Evolutionary conservation across 805 yeast genomes (phyloP).

Genomic region (Yarrowia sp.): DNA sequence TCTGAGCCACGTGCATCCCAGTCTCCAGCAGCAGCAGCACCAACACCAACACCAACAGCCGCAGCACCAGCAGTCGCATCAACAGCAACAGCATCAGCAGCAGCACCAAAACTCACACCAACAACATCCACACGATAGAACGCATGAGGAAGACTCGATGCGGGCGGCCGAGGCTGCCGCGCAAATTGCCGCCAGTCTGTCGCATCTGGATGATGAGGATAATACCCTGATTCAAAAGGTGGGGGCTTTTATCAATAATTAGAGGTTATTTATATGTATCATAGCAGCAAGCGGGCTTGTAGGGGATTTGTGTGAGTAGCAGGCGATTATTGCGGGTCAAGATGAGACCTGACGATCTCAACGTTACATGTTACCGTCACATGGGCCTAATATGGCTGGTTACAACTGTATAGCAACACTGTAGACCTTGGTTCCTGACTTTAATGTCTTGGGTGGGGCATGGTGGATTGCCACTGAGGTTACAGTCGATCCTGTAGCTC

Average conservation of each 20-base stretch:
- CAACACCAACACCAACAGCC: not conserved
- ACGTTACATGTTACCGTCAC: too few relatives aligned
- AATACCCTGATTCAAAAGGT: slow-evolving; percentile 35
- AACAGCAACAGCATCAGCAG: not conserved
- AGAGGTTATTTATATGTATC: slow-evolving; percentile 20
- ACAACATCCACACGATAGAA: slow-evolving; percentile 11
- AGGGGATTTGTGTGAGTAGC: too few relatives aligned
- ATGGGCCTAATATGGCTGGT: too few relatives aligned
- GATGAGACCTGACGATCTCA: too few relatives aligned
- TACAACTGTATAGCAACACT: too few relatives aligned
- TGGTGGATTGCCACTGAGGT: too few relatives aligned
- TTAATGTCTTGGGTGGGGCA: too few relatives aligned
- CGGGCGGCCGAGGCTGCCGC: slow-evolving; percentile 25
- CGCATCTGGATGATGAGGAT: slow-evolving; percentile 27
- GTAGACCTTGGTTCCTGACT: too few relatives aligned
- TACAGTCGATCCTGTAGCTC: too few relatives aligned
- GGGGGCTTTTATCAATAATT: slow-evolving; percentile 33
- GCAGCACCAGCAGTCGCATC: not conserved
- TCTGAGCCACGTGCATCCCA: slow-evolving; percentile 5
- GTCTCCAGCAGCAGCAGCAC: slow-evolving; percentile 1
- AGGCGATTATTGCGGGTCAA: not conserved
- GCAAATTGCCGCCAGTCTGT: slow-evolving; percentile 24
- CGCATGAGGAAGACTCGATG: slow-evolving; percentile 4
- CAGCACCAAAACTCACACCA: not conserved
- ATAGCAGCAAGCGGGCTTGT: not conserved